A percentile compares a stretch with the other conserved stretches of the same genome.
These are phyloP conservation scores for Sporothrix pseudoabietina DNA, from an alignment of 2,329 filamentous ascomycete species.

Conservation along the genomic window DNA sequence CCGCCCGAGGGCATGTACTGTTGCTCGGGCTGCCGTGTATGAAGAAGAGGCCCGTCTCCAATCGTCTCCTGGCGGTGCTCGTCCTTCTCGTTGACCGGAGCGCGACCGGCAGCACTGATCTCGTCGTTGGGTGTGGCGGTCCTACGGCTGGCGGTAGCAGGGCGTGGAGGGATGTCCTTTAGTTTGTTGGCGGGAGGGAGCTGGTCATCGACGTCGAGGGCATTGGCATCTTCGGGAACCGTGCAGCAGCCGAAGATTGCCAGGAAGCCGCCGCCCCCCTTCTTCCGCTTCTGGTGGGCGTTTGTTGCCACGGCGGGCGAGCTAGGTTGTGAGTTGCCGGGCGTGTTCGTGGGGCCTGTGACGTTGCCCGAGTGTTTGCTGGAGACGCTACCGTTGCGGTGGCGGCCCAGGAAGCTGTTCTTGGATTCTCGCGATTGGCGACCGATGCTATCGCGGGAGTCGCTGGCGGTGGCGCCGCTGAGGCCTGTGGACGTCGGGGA, in stretches of 20 bases:
- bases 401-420: slow-evolving; percentile 63
- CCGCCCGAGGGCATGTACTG: slow-evolving; percentile 34
- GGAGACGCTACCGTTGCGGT: slow-evolving; percentile 67
- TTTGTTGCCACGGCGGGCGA: slow-evolving; percentile 51
- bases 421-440: slow-evolving; percentile 67
- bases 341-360: slow-evolving; percentile 55
- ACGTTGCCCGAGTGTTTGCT: slow-evolving; percentile 63
- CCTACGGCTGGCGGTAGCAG: slow-evolving; percentile 57
- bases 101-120: slow-evolving; percentile 45
- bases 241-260: slow-evolving; percentile 68
- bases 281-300: slow-evolving; percentile 54
- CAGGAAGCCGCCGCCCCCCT: slow-evolving; percentile 53
- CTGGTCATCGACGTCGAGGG: slow-evolving; percentile 56
- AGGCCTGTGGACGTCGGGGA: slow-evolving; percentile 62
- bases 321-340: slow-evolving; percentile 54
- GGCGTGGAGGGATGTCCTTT: slow-evolving; percentile 58
- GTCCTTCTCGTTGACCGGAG: slow-evolving; percentile 55
- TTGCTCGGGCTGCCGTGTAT: slow-evolving; percentile 30
- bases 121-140: slow-evolving; percentile 58
- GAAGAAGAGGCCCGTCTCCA: slow-evolving; percentile 30
- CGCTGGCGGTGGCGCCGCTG: slow-evolving; percentile 61
- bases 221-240: slow-evolving; percentile 61
- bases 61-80: slow-evolving; percentile 37
- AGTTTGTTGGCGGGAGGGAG: slow-evolving; percentile 59
- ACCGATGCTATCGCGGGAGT: slow-evolving; percentile 63